Evolutionary conservation across 805 yeast genomes (phyloP).

Genomic region (Sugiyamaella lignohabitans): DNA sequence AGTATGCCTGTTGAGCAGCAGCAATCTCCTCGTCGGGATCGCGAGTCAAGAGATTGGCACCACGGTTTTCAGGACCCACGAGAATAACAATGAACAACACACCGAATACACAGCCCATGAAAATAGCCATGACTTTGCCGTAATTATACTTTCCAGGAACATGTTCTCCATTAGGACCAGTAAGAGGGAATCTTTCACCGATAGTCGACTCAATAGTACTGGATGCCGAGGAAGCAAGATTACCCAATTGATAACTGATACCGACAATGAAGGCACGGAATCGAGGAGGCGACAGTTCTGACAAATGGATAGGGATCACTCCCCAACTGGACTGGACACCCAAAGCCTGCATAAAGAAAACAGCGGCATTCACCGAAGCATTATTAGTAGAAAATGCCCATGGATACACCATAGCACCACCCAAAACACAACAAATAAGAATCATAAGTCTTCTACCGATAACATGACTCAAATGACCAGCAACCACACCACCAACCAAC

Average conservation of each 20-base stretch:
- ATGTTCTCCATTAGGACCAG: constrained; percentile 28
- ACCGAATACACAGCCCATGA: constrained; percentile 59
- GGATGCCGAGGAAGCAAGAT: constrained; percentile 63
- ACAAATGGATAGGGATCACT: constrained; percentile 56
- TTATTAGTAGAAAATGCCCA: constrained; percentile 43
- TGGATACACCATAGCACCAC: constrained; percentile 59
- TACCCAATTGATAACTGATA: constrained; percentile 63
- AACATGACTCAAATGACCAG: constrained; percentile 52
- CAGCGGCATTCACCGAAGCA: constrained; percentile 51
- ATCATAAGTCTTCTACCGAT: constrained; percentile 58
- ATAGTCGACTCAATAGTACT: constrained; percentile 63
- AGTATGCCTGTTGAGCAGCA: constrained; percentile 7
- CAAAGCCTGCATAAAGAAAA: constrained; percentile 52
- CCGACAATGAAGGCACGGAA: constrained; percentile 59
- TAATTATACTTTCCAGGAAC: constrained; percentile 43
- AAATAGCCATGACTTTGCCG: constrained; percentile 65
- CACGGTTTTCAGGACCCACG: constrained; percentile 50
- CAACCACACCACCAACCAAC: constrained; percentile 52
- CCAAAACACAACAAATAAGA: constrained; percentile 43
- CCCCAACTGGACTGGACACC: constrained; percentile 75
- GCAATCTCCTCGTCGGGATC: constrained; percentile 17
- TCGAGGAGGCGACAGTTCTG: constrained; percentile 60
- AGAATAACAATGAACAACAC: constrained; percentile 43
- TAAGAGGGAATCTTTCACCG: constrained; percentile 54
- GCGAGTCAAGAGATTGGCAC: constrained; percentile 16